Evolutionary conservation across 495 filamentous ascomycete species (phyloP).

Genomic region (Xylaria curta): DNA sequence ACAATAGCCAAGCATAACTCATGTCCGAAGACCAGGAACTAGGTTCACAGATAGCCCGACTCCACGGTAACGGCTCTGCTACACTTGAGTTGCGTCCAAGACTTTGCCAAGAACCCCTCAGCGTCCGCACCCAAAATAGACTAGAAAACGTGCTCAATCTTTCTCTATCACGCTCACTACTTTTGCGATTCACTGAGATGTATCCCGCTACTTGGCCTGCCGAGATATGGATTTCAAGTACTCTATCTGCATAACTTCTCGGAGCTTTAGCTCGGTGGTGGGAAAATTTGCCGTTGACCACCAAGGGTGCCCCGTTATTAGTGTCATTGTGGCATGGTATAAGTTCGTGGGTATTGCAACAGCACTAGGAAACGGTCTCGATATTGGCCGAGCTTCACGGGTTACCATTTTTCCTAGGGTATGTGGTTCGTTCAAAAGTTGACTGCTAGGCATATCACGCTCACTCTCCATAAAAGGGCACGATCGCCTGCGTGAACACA

Average conservation of each 20-base stretch:
- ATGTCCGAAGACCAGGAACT: background rate
- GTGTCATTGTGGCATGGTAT: background rate
- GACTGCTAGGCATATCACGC: background rate
- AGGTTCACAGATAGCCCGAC: too few relatives aligned
- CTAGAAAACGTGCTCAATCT: slow-evolving; percentile 42
- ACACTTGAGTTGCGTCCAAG: background rate
- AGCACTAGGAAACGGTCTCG: background rate
- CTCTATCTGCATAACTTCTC: slow-evolving; percentile 9
- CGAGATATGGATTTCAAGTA: background rate
- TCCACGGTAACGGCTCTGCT: slow-evolving; percentile 14
- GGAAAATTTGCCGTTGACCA: background rate
- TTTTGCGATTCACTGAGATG: background rate
- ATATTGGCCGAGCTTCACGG: background rate
- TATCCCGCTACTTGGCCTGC: background rate
- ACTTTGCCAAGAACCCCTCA: slow-evolving; percentile 23
- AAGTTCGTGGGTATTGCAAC: background rate
- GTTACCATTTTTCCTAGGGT: background rate
- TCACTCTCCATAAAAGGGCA: background rate
- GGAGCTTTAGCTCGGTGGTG: background rate
- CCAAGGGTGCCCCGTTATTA: background rate
- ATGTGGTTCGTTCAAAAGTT: background rate
- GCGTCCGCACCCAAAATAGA: slow-evolving; percentile 28
- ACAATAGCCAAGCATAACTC: slow-evolving; percentile 2
- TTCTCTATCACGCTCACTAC: slow-evolving; percentile 22
- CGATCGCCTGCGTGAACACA: background rate